phyloP scores from a whole-genome alignment of 257 asterid genomes.

The Vinca minor region DNA sequence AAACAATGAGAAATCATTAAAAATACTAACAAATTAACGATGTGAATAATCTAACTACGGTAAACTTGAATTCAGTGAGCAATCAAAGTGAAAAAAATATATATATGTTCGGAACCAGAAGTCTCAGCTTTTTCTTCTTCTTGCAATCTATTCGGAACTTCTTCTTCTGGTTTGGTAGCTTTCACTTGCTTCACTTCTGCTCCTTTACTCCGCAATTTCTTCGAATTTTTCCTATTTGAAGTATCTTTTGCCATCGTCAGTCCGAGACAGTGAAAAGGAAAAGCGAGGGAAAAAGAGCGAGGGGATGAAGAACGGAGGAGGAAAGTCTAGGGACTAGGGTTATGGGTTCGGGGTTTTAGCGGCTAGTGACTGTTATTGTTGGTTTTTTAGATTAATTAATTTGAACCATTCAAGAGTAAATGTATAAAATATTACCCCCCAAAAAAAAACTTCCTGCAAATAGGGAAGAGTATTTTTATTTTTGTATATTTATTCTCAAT shows the following conservation, averaged over 20 bases:
- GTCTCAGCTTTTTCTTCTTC: conserved; percentile 4
- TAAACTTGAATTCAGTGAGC: too few relatives aligned
- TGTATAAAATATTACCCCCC: too few relatives aligned
- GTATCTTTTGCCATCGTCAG: conserved; percentile 7
- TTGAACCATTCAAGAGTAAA: too few relatives aligned
- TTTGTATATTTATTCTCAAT: too few relatives aligned
- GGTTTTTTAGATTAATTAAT: too few relatives aligned
- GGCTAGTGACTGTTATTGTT: background rate
- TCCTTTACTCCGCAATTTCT: background rate
- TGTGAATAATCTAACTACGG: too few relatives aligned
- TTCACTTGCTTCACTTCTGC: conserved; percentile 1
- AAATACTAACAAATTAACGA: background rate
- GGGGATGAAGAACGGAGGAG: background rate
- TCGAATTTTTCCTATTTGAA: background rate
- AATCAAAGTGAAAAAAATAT: background rate
- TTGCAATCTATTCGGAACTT: background rate
- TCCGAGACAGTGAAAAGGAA: background rate
- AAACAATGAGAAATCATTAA: background rate
- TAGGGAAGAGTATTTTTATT: too few relatives aligned
- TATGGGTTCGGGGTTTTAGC: conserved; percentile 15
- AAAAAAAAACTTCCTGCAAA: too few relatives aligned
- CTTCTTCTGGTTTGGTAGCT: background rate
- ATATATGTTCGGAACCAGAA: conserved; percentile 8
- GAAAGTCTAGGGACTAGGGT: conserved; percentile 10
- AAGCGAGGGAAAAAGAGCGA: background rate